Evolutionary conservation across 441 rosid genomes (phyloP).

Genomic region (Viola pubescens): DNA sequence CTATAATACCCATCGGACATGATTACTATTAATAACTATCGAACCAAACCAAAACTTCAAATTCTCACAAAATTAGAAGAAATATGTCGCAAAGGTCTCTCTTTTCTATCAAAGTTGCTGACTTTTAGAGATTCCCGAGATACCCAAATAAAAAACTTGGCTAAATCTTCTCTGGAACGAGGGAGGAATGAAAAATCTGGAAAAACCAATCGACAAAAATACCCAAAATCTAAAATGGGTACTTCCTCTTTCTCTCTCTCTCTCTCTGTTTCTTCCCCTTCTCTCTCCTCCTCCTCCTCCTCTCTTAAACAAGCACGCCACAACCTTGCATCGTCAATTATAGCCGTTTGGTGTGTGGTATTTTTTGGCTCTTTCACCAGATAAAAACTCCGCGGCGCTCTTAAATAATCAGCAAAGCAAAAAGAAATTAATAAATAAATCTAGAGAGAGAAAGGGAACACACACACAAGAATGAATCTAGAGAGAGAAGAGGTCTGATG

Average conservation of each 20-base stretch:
- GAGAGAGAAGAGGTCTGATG: no score
- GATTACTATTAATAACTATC: slow-evolving; percentile 21
- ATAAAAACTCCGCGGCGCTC: slow-evolving; percentile 4
- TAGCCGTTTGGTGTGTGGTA: slow-evolving; percentile 45
- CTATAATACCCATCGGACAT: slow-evolving; percentile 67
- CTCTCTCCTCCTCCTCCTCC: background rate
- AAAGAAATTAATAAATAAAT: no score
- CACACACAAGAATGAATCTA: no score
- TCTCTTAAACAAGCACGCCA: background rate
- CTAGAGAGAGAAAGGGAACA: no score
- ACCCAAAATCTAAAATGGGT: slow-evolving; percentile 17
- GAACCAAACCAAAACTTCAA: slow-evolving; percentile 1
- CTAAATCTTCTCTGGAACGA: slow-evolving; percentile 1
- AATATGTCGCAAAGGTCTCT: background rate
- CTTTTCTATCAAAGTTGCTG: background rate
- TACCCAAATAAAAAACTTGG: slow-evolving; percentile 19
- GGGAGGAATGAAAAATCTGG: slow-evolving; percentile 9
- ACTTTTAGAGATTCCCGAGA: slow-evolving; percentile 18
- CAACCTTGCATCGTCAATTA: slow-evolving; percentile 28
- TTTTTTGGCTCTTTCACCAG: slow-evolving; percentile 30
- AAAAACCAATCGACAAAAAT: slow-evolving; percentile 10
- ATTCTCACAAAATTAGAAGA: background rate
- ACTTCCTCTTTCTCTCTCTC: slow-evolving; percentile 6
- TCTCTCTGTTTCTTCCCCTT: background rate
- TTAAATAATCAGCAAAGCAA: no score